These are phyloP conservation scores for Botrytis squamosa DNA, from an alignment of 2,329 filamentous ascomycete species.

Conservation along the genomic window DNA sequence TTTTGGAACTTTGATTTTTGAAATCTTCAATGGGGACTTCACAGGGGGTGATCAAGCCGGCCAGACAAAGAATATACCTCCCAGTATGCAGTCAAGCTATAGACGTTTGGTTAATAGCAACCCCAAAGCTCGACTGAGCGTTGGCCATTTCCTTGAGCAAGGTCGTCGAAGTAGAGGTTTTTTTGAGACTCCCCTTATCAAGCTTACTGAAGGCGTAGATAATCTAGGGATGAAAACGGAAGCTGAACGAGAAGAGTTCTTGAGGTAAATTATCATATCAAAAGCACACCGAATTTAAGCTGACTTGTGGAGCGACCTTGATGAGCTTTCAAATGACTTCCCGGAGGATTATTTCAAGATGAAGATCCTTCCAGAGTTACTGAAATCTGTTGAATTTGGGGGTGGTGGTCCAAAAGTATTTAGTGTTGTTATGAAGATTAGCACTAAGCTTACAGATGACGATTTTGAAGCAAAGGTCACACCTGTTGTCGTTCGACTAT, in stretches of 20 bases:
- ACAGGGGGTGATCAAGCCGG: constrained; percentile 73
- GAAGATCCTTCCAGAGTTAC: constrained; percentile 88
- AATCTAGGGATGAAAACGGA: constrained; percentile 86
- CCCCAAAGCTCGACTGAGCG: constrained; percentile 81
- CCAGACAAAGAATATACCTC: constrained; percentile 82
- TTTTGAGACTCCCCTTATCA: constrained; percentile 90
- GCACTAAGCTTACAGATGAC: constrained; percentile 79
- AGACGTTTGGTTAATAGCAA: constrained; percentile 85
- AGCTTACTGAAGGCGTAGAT: constrained; percentile 88
- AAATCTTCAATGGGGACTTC: constrained; percentile 88
- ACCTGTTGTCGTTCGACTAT: constrained; percentile 82
- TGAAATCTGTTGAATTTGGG: constrained; percentile 99
- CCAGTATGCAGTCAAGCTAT: constrained; percentile 87
- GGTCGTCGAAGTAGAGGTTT: constrained; percentile 79
- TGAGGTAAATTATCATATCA: constrained; percentile 54
- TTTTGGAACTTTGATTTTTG: constrained; percentile 79
- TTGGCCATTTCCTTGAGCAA: constrained; percentile 85
- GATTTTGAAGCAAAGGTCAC: constrained; percentile 85
- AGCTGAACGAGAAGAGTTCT: constrained; percentile 77
- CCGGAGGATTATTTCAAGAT: constrained; percentile 98
- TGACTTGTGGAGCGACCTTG: constrained; percentile 59
- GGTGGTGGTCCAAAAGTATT: constrained; percentile 93
- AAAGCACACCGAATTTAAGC: constrained; percentile 4
- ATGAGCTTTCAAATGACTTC: constrained; percentile 86
- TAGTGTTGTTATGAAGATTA: constrained; percentile 83